A percentile compares a stretch with the other conserved stretches of the same genome.
Conservation (phyloP, 371 early-diverging fungal species). For the Apophysomyces elegans region DNA sequence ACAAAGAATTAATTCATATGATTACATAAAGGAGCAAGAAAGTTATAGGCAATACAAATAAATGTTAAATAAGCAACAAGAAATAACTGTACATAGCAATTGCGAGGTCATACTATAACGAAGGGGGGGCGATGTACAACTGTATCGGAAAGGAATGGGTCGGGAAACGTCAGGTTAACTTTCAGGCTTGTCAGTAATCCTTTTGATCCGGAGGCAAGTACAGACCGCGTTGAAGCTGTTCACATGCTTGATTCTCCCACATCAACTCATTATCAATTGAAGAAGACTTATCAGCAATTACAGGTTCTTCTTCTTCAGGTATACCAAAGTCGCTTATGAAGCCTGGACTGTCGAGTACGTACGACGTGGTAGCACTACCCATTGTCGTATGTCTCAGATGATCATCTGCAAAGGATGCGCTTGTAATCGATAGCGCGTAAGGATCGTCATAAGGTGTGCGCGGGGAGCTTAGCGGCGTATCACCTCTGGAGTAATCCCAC, state of each 20-base stretch:
- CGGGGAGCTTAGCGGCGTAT: conserved; percentile 8
- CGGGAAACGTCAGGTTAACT: neutral
- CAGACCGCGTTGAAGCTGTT: neutral
- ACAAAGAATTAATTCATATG: neutral
- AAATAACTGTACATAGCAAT: no score
- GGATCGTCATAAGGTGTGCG: conserved; percentile 8
- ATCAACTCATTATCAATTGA: conserved; percentile 10
- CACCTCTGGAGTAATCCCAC: neutral
- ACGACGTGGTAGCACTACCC: neutral
- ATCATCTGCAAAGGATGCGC: neutral
- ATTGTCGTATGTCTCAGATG: conserved; percentile 5
- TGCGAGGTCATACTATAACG: neutral
- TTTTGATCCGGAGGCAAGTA: conserved; percentile 25
- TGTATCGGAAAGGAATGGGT: neutral
- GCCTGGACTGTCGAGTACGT: conserved; percentile 33
- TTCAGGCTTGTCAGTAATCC: conserved; percentile 13
- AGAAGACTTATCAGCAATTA: neutral
- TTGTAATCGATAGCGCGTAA: neutral
- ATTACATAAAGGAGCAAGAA: conserved; percentile 4
- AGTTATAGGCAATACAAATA: conserved; percentile 2
- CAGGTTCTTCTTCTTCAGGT: conserved; percentile 21
- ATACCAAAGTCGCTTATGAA: conserved; percentile 43
- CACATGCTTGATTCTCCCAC: conserved; percentile 15
- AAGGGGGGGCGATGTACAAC: neutral
- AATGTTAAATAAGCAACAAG: no score